Evolutionary conservation across 208 protist genomes (phyloP), one percentile per base, ranked within the genome.

Genomic region (Porcisia hertigi): DNA sequence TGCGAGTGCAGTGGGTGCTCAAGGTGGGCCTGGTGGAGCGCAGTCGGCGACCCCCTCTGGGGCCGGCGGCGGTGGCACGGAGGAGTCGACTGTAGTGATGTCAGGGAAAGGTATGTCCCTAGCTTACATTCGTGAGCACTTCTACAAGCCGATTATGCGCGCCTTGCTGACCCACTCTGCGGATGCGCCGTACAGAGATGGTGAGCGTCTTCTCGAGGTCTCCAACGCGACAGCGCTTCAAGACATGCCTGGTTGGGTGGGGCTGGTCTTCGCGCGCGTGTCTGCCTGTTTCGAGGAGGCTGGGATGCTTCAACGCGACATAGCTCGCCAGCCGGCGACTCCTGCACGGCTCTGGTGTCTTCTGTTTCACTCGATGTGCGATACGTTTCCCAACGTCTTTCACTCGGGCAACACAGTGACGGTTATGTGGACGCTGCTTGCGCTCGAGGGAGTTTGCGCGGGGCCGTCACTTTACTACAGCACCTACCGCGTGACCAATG

Each of bases 341-440:
- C 58, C 71, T 23, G 73, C 80, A 1, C 66, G 52, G 2, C 71
- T 95, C 6, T 93, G 88, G 91, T 18, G 30, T 23, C 65, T 76
- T 25, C 65, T 94, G 18, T 87, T 88, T 60, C 14, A 36, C 20
- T 43, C 60, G 14, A 25, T 89, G 6, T 62, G 82, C 30, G 58
- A 52, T 20, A 55, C 80, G 0, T 91, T 94, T 55, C 88, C 88
- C 12, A 75, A 86, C 78, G 80, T 89, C 39, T 92, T 94, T 78
- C 76, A 86, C 73, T 75, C 80, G 1, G 83, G 85, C 66, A 84
- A 69, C 71, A 81, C 81, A 2, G 86, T 87, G n/a, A 83, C 86
- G 20, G 84, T 84, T 25, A 71, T 92, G 60, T 87, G 81, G 76
- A 63, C 74, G 52, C 80, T 90, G 57, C 54, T 72, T 25, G 80